Conservation (phyloP, 192 early-diverging fungal genomes). For the Coemansia sp. region DNA sequence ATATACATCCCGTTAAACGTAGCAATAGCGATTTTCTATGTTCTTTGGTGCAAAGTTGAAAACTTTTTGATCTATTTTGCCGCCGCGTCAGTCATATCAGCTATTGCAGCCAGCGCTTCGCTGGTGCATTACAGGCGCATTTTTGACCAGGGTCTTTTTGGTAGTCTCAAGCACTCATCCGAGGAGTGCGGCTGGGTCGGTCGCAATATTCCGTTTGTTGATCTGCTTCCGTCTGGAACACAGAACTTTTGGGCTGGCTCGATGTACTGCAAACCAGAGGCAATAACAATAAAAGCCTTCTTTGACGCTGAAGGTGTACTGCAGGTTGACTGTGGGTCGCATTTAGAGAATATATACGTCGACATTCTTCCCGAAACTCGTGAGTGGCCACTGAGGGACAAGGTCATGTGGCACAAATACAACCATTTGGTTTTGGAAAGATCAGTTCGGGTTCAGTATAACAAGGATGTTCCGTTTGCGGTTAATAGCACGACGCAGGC, state of each 20-base stretch:
- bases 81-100: constrained; percentile 12
- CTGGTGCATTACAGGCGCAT: constrained; percentile 49
- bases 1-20: constrained; percentile 57
- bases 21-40: constrained; percentile 40
- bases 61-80: constrained; percentile 46
- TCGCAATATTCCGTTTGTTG: constrained; percentile 52
- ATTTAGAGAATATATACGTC: constrained; percentile 5
- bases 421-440: constrained; percentile 48
- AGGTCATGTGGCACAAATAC: constrained; percentile 49
- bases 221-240: constrained; percentile 55
- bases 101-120: constrained; percentile 14
- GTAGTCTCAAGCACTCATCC: constrained; percentile 13
- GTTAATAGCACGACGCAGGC: constrained; percentile 45
- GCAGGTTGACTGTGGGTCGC: constrained; percentile 23
- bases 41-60: constrained; percentile 31
- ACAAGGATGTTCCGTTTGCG: constrained; percentile 20
- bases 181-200: constrained; percentile 57
- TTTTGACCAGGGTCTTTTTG: constrained; percentile 41
- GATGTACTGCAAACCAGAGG: constrained; percentile 29
- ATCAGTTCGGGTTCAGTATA: constrained; percentile 22
- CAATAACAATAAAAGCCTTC: constrained; percentile 36
- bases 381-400: constrained; percentile 51
- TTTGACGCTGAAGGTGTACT: constrained; percentile 44
- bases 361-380: constrained; percentile 59
- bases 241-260: constrained; percentile 65